Evolutionary conservation across 352 stramenopile species (phyloP), one percentile per base, ranked within the genome.

Genomic region (Pilasporangium apinafurcum): DNA sequence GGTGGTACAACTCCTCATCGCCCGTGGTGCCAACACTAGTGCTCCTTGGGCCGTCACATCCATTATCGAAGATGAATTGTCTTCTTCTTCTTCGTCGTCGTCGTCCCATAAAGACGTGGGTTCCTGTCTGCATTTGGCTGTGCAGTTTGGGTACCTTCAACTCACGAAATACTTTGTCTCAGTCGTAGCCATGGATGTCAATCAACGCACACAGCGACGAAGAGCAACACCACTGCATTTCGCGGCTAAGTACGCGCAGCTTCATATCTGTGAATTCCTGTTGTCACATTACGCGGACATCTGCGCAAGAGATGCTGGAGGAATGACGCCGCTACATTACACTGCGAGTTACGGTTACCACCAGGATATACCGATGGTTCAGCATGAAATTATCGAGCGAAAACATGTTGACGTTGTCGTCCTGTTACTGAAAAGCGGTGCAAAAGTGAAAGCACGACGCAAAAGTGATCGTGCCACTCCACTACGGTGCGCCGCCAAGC

Each of bases 271-370:
- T 12, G 56, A 56, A 13, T 34, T 52, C 28, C 56, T 75, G 13
- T 18, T 75, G 9, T 38, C 47, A n/a, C 50, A 53, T 26, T 52
- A 38, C 4, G 36, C 37, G 8, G 45, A 62, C 8, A 51, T 65
- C 8, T 48, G 62, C 20, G 41, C 46, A 0, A 45, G 45, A 0
- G 66, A 74, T n/a, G 36, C 44, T 0, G 43, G 44, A 8, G 64
- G 64, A 20, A 71, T 74, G 54, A 77, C 68, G 2, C 35, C 59
- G 16, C 53, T 80, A 22, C 64, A 80, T 31, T 48, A 65, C 27
- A 55, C 62, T 3, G 56, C 56, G 16, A 53, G 68, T 36, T 68
- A 68, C 17, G 37, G 32, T 44, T 44, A 44, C 41, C 54, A 42
- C 42, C 43, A 5, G 36, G 55, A 38, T 34, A 41, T 46, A 44